Evolutionary conservation across 148 eudicot species (phyloP).

Genomic region (Linanthus parryae): DNA sequence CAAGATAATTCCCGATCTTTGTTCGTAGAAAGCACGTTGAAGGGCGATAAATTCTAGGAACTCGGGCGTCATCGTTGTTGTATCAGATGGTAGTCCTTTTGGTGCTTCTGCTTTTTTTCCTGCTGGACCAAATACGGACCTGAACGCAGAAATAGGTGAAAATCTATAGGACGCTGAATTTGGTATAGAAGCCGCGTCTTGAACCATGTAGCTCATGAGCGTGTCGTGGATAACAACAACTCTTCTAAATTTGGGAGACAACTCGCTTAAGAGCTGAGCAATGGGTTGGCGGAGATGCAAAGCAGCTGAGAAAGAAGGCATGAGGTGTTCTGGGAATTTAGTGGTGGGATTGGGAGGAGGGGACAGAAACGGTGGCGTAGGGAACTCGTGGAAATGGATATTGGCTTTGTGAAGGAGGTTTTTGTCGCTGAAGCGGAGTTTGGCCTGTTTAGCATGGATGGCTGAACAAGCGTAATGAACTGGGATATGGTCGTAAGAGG

Average conservation of each 20-base stretch:
- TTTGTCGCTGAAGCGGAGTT: conserved; percentile 32
- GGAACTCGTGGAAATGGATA: conserved; percentile 48
- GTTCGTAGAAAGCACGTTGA: not conserved
- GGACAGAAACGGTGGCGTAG: conserved; percentile 22
- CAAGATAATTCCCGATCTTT: not conserved
- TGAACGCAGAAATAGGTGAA: conserved; percentile 31
- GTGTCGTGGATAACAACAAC: conserved; percentile 44
- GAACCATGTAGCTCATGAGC: conserved; percentile 35
- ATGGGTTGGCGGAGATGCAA: conserved; percentile 31
- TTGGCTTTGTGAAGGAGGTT: conserved; percentile 11
- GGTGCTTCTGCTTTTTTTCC: conserved; percentile 18
- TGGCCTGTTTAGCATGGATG: conserved; percentile 43
- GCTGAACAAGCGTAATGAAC: conserved; percentile 42
- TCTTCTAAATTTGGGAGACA: conserved; percentile 26
- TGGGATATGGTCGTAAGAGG: no score
- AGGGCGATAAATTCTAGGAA: not conserved
- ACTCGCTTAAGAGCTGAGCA: conserved; percentile 15
- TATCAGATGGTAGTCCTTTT: not conserved
- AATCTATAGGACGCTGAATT: conserved; percentile 49
- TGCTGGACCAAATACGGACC: conserved; percentile 21
- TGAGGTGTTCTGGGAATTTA: conserved; percentile 43
- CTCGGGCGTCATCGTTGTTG: not conserved
- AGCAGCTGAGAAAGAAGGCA: conserved; percentile 31
- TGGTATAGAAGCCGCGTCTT: conserved; percentile 30
- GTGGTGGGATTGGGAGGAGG: conserved; percentile 19